Conservation (phyloP, 371 early-diverging fungal species). For the Massospora cicadina region DNA sequence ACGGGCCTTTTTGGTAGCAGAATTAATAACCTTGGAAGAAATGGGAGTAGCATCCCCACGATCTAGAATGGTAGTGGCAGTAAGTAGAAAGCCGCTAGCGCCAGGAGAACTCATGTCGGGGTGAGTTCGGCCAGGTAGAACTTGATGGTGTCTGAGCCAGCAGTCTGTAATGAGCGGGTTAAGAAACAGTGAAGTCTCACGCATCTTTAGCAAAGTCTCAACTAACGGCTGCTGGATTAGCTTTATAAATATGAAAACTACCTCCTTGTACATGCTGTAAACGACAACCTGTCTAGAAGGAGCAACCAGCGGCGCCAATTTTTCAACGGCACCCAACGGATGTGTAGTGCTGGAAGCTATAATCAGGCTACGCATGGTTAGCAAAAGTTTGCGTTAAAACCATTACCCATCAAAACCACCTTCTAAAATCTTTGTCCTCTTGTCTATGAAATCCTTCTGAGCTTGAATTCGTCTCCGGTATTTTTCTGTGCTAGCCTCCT, state of each 20-base stretch:
- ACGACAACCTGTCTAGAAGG: slow-evolving; percentile 74
- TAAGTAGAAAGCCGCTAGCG: slow-evolving; percentile 65
- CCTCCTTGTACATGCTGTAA: slow-evolving; percentile 66
- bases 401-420: slow-evolving; percentile 44
- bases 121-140: slow-evolving; percentile 75
- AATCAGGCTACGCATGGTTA: neutral
- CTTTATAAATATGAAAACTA: slow-evolving; percentile 11
- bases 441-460: slow-evolving; percentile 14
- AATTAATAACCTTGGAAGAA: slow-evolving; percentile 7
- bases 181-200: slow-evolving; percentile 42
- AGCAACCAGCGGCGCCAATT: slow-evolving; percentile 41
- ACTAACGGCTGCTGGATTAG: slow-evolving; percentile 26
- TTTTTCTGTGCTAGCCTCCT: neutral
- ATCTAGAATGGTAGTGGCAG: slow-evolving; percentile 6
- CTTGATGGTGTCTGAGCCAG: slow-evolving; percentile 74
- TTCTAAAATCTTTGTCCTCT: slow-evolving; percentile 16
- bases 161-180: slow-evolving; percentile 73
- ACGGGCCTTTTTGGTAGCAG: neutral
- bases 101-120: slow-evolving; percentile 83
- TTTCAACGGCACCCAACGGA: slow-evolving; percentile 44
- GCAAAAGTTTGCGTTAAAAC: neutral
- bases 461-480: slow-evolving; percentile 14
- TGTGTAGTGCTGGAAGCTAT: slow-evolving; percentile 62
- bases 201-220: slow-evolving; percentile 40
- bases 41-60: slow-evolving; percentile 3